Percentiles rank a stretch among this genome's conserved stretches.
phyloP scores from a whole-genome alignment of 2,329 filamentous ascomycete species.

The Verticillium albo-atrum region DNA sequence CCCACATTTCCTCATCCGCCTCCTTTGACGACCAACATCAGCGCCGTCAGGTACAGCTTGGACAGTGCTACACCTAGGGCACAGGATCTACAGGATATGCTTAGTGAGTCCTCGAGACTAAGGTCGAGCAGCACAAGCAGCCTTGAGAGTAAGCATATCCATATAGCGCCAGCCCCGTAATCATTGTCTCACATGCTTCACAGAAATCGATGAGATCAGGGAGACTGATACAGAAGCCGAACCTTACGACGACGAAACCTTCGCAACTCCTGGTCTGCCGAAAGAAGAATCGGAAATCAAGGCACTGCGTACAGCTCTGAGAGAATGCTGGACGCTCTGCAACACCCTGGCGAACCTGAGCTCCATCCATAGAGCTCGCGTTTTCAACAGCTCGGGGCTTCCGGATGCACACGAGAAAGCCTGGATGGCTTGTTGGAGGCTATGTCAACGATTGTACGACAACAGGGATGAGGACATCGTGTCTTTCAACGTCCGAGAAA shows the following conservation, averaged over 20 bases:
- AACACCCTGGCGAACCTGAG: slow-evolving; percentile 85
- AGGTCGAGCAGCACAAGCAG: slow-evolving; percentile 68
- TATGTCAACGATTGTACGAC: slow-evolving; percentile 86
- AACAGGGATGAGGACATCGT: slow-evolving; percentile 68
- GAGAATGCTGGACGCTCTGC: slow-evolving; percentile 91
- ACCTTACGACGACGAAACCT: slow-evolving; percentile 47
- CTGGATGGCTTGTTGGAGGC: slow-evolving; percentile 90
- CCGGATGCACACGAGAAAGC: slow-evolving; percentile 80
- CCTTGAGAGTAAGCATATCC: slow-evolving; percentile 61
- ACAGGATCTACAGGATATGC: slow-evolving; percentile 74
- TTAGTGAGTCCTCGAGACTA: slow-evolving; percentile 47
- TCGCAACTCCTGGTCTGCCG: slow-evolving; percentile 33
- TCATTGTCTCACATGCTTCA: slow-evolving; percentile 18
- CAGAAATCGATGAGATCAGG: slow-evolving; percentile 53
- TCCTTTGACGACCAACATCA: slow-evolving; percentile 70
- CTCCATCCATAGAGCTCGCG: slow-evolving; percentile 74
- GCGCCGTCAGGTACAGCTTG: slow-evolving; percentile 58
- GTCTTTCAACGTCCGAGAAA: slow-evolving; percentile 63
- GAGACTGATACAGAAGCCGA: slow-evolving; percentile 51
- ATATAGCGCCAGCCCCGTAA: neutral
- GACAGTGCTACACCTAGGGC: slow-evolving; percentile 75
- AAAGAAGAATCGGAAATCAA: slow-evolving; percentile 56
- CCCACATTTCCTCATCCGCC: slow-evolving; percentile 44
- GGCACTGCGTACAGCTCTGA: slow-evolving; percentile 70
- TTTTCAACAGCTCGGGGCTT: slow-evolving; percentile 70